phyloP scores from a whole-genome alignment of 1,284 basidiomycete genomes.

The Melampsora larici-populina region DNA sequence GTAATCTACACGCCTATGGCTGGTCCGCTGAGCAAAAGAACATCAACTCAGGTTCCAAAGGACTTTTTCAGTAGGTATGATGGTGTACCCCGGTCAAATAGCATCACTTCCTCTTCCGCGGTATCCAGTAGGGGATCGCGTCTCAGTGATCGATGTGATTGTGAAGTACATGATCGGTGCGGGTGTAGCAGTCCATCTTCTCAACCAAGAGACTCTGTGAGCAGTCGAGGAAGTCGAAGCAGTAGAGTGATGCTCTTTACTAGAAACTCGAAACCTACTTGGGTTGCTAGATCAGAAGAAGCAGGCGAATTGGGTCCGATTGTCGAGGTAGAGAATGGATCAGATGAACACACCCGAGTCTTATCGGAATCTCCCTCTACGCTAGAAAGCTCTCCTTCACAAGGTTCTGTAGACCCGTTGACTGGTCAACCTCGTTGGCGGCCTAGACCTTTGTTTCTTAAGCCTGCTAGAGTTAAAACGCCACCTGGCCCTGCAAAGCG shows the following conservation, averaged over 20 bases:
- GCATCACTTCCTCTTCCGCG: not conserved
- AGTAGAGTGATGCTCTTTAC: constrained; percentile 8
- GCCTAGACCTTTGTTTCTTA: constrained; percentile 4
- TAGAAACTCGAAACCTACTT: not conserved
- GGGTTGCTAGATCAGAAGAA: not conserved
- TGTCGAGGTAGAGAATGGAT: not conserved
- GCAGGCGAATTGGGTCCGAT: not conserved
- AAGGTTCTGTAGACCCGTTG: not conserved
- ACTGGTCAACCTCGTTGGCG: not conserved
- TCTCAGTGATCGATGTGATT: not conserved
- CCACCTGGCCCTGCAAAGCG: not conserved
- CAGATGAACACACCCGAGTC: not conserved
- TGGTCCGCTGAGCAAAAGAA: not conserved
- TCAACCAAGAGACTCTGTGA: not conserved
- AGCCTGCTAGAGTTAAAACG: not conserved
- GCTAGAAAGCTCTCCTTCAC: not conserved
- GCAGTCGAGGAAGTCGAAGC: not conserved
- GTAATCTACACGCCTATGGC: not conserved
- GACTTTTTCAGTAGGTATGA: not conserved
- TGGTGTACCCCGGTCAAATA: not conserved
- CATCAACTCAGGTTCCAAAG: not conserved
- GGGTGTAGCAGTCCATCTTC: not conserved
- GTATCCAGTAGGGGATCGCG: not conserved
- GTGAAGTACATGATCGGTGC: not conserved
- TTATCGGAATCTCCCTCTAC: not conserved